Evolutionary conservation across 768 basidiomycete genomes (phyloP), one percentile per base, ranked within the genome.

Genomic region (Boletus rufocinnamomeus): DNA sequence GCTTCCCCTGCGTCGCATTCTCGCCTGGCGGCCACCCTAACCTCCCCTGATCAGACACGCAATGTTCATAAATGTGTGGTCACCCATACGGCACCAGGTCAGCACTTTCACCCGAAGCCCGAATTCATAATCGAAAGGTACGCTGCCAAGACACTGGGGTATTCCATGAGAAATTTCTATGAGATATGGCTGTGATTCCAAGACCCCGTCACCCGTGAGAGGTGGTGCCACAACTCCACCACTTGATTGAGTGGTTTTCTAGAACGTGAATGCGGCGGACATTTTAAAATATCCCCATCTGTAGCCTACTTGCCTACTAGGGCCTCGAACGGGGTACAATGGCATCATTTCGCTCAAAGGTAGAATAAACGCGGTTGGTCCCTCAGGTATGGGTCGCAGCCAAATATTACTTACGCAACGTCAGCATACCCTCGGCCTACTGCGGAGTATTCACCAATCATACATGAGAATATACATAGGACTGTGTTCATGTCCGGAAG

Each of bases 121-220:
- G 19, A 49, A 47, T 50, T 46, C 49, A 46, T 45, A 45, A 47
- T 56, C 11, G 34, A 30, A 44, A 64, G 41, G 54, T 2, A 50
- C 48, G 10, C 25, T 34, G 52, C 56, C 62, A 65, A 66, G 64
- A 52, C 34, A 34, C 16, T 40, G 44, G 37, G 51, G 54, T 34
- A 41, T n/a, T 28, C 28, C 32, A 35, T 45, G 23, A 34, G 40
- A 54, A 37, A 11, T 19, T 47, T 40, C 28, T 27, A 49, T 58
- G 57, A 57, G 14, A 8, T 47, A 45, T 23, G 45, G 60, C 53
- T 37, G 59, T 64, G 52, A 38, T 30, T 32, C 47, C 14, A 37
- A 34, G 30, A 27, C 38, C 14, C 51, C 41, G 46, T 37, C 37
- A 38, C 35, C 41, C 23, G 32, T 25, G 47, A 14, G 21, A 19